Base-by-base conservation (phyloP, 2,329 filamentous ascomycete genomes). In the Ilyonectria sp. region DNA sequence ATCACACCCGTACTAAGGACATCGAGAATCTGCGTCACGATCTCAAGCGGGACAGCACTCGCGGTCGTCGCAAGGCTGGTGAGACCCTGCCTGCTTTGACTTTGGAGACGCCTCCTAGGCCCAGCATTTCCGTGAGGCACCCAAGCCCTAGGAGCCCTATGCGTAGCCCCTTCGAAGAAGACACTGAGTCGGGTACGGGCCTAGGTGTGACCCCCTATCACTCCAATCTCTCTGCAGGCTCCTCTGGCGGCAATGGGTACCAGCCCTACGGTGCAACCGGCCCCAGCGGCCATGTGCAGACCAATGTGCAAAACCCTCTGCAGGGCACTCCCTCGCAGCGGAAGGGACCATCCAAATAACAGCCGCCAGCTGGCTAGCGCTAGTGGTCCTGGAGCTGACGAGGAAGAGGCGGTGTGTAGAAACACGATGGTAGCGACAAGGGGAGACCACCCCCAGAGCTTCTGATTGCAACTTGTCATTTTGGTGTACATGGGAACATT, bases 21-120 rank as follows among this genome's bases (percentile, higher is more conserved):
- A 78, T 81, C 53, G 80, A 83, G 58, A 73, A 71, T n/a, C 69
- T 83, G 47, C 80, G 80, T 66, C 78, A 72, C 46, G 77, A 80
- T 54, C 77, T 77, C 60, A 82, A 82, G 75, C 79, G 81, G 49
- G 81, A 83, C 57, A 86, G 85, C 71, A 84, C 83, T 65, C 82
- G 83, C 29, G 86, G 86, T 44, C 84, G 85, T 37, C 83, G 86
- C 71, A 84, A 81, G 75, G 83, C 85, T 9, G 86, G 86, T 61
- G 85, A 87, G 53, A 80, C 79, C 1, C 72, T 85, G 9, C 81
- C 84, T 9, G 72, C 78, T 4, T 75, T 79, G 35, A 76, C 77
- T 57, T 76, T 72, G 65, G 76, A 75, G 33, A 73, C 74, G 52
- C 58, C 74, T 37, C 68, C 69, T 56, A 63, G 73, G 52, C 65